phyloP scores from a whole-genome alignment of 257 asterid species.

The Eustoma russellianum region DNA sequence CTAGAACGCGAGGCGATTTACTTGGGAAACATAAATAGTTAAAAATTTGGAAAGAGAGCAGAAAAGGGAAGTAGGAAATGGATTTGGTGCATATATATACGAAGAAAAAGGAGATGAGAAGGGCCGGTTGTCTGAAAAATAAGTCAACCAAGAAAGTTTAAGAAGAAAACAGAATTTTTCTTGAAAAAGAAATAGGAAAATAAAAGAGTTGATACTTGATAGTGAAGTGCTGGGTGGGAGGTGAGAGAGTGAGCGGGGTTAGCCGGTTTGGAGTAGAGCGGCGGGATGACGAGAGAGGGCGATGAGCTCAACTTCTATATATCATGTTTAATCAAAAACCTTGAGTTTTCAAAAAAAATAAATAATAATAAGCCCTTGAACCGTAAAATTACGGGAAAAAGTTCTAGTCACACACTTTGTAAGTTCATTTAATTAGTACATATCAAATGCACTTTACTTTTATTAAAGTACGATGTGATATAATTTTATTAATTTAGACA shows the following conservation, averaged over 20 bases:
- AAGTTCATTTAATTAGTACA: no score
- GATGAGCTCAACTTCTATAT: no score
- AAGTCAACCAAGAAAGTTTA: conserved; percentile 15
- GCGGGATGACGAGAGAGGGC: no score
- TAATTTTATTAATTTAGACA: no score
- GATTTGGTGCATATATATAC: background rate
- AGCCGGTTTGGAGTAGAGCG: background rate
- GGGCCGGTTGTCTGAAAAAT: conserved; percentile 8
- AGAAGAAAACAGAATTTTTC: conserved; percentile 22
- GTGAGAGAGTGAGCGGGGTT: background rate
- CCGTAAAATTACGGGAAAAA: no score
- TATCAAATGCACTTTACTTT: no score
- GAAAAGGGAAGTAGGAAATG: background rate
- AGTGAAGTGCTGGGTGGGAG: conserved; percentile 5
- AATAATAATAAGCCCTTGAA: no score
- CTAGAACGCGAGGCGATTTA: background rate
- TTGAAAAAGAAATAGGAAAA: background rate
- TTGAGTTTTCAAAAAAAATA: no score
- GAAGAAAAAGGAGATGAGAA: background rate
- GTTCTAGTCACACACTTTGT: no score
- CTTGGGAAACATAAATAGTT: background rate
- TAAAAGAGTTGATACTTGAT: conserved; percentile 17
- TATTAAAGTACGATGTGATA: no score
- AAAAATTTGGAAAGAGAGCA: background rate
- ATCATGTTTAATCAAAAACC: no score